These are phyloP conservation scores for Lecanoromycetidae sp. DNA, from an alignment of 2,329 filamentous ascomycete species.

Conservation along the genomic window DNA sequence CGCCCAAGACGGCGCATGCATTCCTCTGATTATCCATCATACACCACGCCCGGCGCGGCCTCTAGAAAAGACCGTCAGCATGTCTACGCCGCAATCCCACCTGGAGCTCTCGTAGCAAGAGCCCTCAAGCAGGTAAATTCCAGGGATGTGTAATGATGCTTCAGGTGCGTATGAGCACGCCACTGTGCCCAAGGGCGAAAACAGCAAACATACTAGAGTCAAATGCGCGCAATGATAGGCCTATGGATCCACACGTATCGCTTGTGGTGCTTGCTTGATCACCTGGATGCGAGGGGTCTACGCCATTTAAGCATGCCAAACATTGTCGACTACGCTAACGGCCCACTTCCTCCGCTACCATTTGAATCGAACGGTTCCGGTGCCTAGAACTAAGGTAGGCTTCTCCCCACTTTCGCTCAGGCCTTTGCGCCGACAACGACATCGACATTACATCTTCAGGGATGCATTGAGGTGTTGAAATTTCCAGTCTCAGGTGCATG, in stretches of 20 bases:
- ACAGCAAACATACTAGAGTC: neutral
- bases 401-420: slow-evolving; percentile 13
- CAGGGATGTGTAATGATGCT: neutral
- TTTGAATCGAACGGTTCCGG: neutral
- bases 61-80: no score
- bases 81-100: no score
- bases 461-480: no score
- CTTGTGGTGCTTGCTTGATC: no score
- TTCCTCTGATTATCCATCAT: no score
- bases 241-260: slow-evolving; percentile 1
- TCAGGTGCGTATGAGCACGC: neutral
- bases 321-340: slow-evolving; percentile 8
- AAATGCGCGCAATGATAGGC: slow-evolving; percentile 5
- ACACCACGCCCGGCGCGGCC: no score
- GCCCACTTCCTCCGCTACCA: slow-evolving; percentile 5
- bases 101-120: no score
- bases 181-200: neutral
- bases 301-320: slow-evolving; percentile 16
- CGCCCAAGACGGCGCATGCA: no score
- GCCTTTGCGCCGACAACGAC: slow-evolving; percentile 7
- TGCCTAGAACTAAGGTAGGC: slow-evolving; percentile 4
- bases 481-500: no score
- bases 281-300: slow-evolving; percentile 13
- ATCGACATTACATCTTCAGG: no score
- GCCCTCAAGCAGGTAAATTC: no score